These are phyloP conservation scores for Kappamyces sp. DNA, from an alignment of 192 early-diverging fungal genomes.

Conservation along the genomic window DNA sequence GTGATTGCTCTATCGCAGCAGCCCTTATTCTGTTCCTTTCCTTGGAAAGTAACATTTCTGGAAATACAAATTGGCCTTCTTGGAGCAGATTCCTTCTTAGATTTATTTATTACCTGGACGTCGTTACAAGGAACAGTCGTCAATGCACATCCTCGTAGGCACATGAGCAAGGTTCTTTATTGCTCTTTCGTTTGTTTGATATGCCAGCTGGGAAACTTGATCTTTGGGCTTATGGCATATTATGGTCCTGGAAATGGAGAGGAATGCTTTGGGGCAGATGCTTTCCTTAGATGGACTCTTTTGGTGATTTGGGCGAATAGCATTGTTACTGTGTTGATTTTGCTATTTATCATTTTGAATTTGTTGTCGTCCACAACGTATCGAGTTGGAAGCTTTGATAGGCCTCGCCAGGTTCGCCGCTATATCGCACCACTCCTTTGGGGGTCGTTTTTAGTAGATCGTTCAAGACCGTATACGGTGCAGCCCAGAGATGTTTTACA, in stretches of 20 bases:
- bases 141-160: not conserved
- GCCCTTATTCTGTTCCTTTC: not conserved
- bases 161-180: slow-evolving; percentile 2
- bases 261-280: too few relatives aligned
- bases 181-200: too few relatives aligned
- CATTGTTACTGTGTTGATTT: not conserved
- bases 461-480: not conserved
- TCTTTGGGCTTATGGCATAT: too few relatives aligned
- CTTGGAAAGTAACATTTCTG: not conserved
- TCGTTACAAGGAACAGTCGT: slow-evolving; percentile 1
- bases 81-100: not conserved
- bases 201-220: too few relatives aligned
- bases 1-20: not conserved
- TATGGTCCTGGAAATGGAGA: too few relatives aligned
- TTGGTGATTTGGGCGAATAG: not conserved
- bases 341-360: not conserved
- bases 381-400: slow-evolving; percentile 8
- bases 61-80: not conserved
- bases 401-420: not conserved
- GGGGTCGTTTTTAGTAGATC: not conserved
- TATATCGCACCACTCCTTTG: slow-evolving; percentile 5
- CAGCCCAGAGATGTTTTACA: not conserved
- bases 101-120: not conserved
- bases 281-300: too few relatives aligned
- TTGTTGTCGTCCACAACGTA: not conserved